Percentiles rank a stretch among this genome's conserved stretches.
phyloP scores from a whole-genome alignment of 805 yeast genomes.

The Ogataea paraovalis region DNA sequence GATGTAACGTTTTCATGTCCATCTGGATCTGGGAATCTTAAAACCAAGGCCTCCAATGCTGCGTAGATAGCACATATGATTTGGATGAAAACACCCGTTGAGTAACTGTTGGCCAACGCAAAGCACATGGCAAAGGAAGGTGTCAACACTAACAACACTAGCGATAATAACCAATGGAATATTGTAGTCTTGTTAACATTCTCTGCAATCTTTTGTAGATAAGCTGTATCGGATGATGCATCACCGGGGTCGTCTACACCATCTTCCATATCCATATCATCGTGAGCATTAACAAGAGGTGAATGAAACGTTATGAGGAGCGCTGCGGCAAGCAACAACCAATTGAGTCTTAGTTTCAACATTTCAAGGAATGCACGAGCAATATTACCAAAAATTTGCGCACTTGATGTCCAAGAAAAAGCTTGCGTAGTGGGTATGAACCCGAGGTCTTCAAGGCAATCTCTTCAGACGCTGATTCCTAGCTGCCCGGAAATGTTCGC shows the following conservation, averaged over 20 bases:
- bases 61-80: conserved; percentile 46
- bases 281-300: not conserved
- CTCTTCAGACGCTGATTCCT: too few relatives aligned
- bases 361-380: not conserved
- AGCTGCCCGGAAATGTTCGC: too few relatives aligned
- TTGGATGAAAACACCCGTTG: conserved; percentile 44
- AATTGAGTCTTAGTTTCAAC: not conserved
- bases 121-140: conserved; percentile 56
- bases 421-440: too few relatives aligned
- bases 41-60: conserved; percentile 49
- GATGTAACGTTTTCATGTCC: conserved; percentile 68
- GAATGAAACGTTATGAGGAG: not conserved
- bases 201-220: conserved; percentile 19
- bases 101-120: conserved; percentile 50
- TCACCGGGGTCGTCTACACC: not conserved
- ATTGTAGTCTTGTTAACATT: conserved; percentile 45
- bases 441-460: too few relatives aligned
- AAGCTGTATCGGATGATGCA: conserved; percentile 4
- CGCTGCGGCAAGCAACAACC: not conserved
- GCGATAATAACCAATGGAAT: conserved; percentile 60
- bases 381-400: not conserved
- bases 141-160: conserved; percentile 42
- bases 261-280: not conserved
- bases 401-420: not conserved
- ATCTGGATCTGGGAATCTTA: conserved; percentile 59